Percentiles rank a stretch among this genome's conserved stretches.
These are phyloP conservation scores for Leptographium lundbergii DNA, from an alignment of 2,329 filamentous ascomycete species.

Conservation along the genomic window DNA sequence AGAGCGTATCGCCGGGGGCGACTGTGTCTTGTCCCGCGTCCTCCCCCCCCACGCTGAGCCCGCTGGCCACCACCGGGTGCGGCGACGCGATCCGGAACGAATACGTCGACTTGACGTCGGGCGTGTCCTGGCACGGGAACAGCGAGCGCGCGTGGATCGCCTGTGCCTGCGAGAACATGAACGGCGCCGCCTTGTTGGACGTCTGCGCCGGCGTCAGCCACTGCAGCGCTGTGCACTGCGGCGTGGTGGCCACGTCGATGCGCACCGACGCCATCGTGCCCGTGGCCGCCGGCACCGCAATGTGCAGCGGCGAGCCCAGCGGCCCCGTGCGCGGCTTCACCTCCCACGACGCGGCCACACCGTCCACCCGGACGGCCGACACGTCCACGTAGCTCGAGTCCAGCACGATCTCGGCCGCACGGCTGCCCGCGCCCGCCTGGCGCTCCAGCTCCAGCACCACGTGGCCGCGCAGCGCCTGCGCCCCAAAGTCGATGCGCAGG, in stretches of 20 bases:
- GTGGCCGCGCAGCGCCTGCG: constrained; percentile 62
- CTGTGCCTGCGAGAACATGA: constrained; percentile 97
- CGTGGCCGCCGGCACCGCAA: constrained; percentile 45
- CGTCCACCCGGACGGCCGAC: constrained; percentile 56
- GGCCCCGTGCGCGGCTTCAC: constrained; percentile 59
- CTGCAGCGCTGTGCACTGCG: constrained; percentile 81
- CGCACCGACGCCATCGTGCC: constrained; percentile 35
- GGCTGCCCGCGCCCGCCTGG: constrained; percentile 36
- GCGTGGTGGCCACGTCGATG: constrained; percentile 69
- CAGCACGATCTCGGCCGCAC: constrained; percentile 63
- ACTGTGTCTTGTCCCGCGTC: no score
- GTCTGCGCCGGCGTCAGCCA: constrained; percentile 93
- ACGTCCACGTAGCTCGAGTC: constrained; percentile 81
- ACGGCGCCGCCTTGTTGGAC: constrained; percentile 88
- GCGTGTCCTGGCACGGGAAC: constrained; percentile 95
- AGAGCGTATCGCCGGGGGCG: constrained; percentile 49
- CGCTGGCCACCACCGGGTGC: constrained; percentile 84
- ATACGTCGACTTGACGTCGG: constrained; percentile 93
- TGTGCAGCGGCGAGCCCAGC: constrained; percentile 58
- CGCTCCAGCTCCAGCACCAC: constrained; percentile 68
- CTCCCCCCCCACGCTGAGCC: constrained; percentile 35
- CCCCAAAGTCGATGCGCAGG: constrained; percentile 72
- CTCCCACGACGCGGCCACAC: constrained; percentile 51
- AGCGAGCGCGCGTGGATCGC: constrained; percentile 89
- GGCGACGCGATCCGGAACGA: constrained; percentile 78